Base-by-base conservation (phyloP, 2,329 filamentous ascomycete genomes). In the Aspergillus pseudoterreus region DNA sequence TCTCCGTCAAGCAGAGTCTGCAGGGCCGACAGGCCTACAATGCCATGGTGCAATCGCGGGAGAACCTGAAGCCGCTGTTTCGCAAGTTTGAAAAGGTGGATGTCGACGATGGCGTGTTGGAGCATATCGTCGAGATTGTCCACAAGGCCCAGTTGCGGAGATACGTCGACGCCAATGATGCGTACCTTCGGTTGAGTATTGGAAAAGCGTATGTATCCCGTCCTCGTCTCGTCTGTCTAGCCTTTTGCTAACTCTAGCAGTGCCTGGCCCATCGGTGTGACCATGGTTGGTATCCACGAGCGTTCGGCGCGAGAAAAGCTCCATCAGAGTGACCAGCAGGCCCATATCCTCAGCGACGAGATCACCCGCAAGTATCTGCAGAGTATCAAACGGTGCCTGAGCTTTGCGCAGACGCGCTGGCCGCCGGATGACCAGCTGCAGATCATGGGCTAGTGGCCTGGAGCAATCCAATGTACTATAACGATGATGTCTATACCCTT, bases 241-340 rank as follows among this genome's bases (percentile, higher is more conserved):
- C 39, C 0, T 8, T 33, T 22, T 21, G 17, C 60, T 64, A 57
- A 63, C 48, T 11, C 6, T 4, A 39, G 32, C 52, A 80, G 77
- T 56, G 94, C 94, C 14, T 99, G 94, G 94, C 94, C 94, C 21
- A 99, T 99, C 65, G 94, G 94, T 73, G 94, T 99, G 36, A 99
- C 94, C 70, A 99, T 97, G 94, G 94, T 99, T 65, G 94, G 94
- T 78, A 99, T 99, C 63, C 94, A 99, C 82, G 94, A 97, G 78
- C 85, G 94, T 66, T 94, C 88, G 60, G 92, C 94, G 17, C 83
- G 94, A 57, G 94, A 99, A 75, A 99, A 99, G 75, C 76, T 99
- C 53, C 92, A 97, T 68, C 84, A 94, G 69, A 80, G 77, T 54
- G 82, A 83, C 57, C 81, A 82, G 59, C 87, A 91, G 64, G 94